These are phyloP conservation scores for Nakazawaea anatomiae DNA, from an alignment of 805 yeast genomes.

Conservation along the genomic window DNA sequence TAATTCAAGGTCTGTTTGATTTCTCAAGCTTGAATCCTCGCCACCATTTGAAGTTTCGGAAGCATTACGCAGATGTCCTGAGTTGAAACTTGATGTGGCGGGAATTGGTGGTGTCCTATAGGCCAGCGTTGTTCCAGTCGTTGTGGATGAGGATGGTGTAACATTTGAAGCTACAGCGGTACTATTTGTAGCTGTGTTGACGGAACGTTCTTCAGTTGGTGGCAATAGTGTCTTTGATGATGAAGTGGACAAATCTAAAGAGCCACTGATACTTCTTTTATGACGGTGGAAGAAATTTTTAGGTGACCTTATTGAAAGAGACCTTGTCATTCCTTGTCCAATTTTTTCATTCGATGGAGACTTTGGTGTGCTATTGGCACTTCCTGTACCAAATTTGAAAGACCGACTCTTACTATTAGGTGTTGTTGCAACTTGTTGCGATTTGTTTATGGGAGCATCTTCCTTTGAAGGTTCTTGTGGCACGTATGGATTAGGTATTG, in stretches of 20 bases:
- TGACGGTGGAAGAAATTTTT: constrained; percentile 22
- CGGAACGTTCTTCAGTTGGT: constrained; percentile 10
- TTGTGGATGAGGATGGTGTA: constrained; percentile 33
- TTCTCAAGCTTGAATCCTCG: constrained; percentile 21
- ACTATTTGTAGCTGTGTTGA: neutral
- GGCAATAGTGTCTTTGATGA: constrained; percentile 1
- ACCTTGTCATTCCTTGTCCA: constrained; percentile 14
- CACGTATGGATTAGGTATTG: constrained; percentile 1
- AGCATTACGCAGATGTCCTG: constrained; percentile 32
- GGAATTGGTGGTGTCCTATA: constrained; percentile 43
- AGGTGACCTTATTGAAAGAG: constrained; percentile 18
- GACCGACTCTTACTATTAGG: constrained; percentile 5
- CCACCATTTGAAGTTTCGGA: constrained; percentile 36
- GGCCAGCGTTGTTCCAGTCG: constrained; percentile 22
- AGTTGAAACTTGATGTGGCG: constrained; percentile 15
- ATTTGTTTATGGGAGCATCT: constrained; percentile 7
- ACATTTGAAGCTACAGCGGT: constrained; percentile 22
- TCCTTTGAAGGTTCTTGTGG: neutral
- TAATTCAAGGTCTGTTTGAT: constrained; percentile 33
- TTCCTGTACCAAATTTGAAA: constrained; percentile 15
- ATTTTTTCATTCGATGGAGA: constrained; percentile 15
- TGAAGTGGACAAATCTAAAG: constrained; percentile 4
- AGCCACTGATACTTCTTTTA: constrained; percentile 19
- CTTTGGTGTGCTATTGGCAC: constrained; percentile 3
- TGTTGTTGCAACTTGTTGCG: constrained; percentile 13